Base-by-base conservation (phyloP, 768 basidiomycete species). In the Boletus rex-veris region DNA sequence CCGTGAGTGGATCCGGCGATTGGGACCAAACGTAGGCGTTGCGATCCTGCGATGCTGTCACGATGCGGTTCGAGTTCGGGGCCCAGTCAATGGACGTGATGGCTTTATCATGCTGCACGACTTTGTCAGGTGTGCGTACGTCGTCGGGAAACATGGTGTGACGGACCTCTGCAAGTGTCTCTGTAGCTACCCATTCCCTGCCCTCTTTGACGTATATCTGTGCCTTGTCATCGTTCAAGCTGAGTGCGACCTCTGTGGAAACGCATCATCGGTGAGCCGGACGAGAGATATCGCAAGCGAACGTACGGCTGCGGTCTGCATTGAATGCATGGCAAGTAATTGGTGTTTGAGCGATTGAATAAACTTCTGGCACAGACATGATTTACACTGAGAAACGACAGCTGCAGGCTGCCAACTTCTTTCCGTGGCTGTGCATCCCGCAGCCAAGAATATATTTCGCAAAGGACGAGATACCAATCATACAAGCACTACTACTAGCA, bases 61-160 rank as follows among this genome's bases (percentile, higher is more conserved):
- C 96, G 73, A 99, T 96, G 42, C 92, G 88, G 74, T 98, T 98
- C 44, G 97, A 93, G 61, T 83, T 82, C 16, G 95, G 94, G 12
- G 95, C 97, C 97, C 97, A 99, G 70, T 98, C 95, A 70, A 99
- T 97, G 52, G 93, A 94, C 3, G 96, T 98, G 74, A 99, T 89
- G 54, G 86, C 75, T 74, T 98, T 98, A 77, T 99, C 97, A 74
- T 99, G 97, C 94, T 98, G 67, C 14, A 24, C 30, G 36, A 9
- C n/a, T 42, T 14, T 35, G 43, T 57, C 46, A 48, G 52, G 21
- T 1, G 5, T 35, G 8, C 14, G 19, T 45, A 38, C 42, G 33
- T 36, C 39, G n/a, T n/a, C 9, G 48, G 39, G 11, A 33, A 33
- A 28, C 3, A 19, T 15, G 53, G 41, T 15, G 26, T 5, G 35